These are phyloP conservation scores for Trypethelium eluteriae DNA, from an alignment of 495 filamentous ascomycete genomes.

Conservation along the genomic window DNA sequence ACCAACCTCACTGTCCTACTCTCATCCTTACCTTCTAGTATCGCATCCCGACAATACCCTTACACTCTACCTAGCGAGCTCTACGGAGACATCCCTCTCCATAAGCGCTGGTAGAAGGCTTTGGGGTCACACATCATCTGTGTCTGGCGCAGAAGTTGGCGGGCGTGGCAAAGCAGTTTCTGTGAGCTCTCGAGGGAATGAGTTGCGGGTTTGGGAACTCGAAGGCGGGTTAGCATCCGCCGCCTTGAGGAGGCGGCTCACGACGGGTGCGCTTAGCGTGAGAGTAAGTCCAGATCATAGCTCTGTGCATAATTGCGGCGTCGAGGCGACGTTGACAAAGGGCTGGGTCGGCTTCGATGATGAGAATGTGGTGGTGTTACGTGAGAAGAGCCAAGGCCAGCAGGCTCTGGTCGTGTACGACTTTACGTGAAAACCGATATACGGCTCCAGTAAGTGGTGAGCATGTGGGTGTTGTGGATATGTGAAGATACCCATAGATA, in stretches of 20 bases:
- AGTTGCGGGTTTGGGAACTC: constrained; percentile 90
- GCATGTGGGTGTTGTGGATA: neutral
- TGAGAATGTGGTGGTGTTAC: constrained; percentile 79
- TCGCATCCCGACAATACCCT: constrained; percentile 90
- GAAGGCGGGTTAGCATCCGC: constrained; percentile 59
- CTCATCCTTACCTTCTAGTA: constrained; percentile 83
- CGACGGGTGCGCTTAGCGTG: constrained; percentile 48
- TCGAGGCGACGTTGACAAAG: constrained; percentile 33
- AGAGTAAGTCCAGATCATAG: constrained; percentile 41
- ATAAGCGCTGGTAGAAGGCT: constrained; percentile 70
- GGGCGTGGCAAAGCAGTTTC: constrained; percentile 85
- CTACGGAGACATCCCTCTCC: constrained; percentile 54
- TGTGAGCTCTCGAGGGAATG: constrained; percentile 70
- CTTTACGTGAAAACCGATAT: constrained; percentile 54
- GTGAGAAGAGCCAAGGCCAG: constrained; percentile 56
- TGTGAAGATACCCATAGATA: neutral
- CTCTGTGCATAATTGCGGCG: constrained; percentile 15
- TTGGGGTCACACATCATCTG: constrained; percentile 91
- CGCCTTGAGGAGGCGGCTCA: constrained; percentile 33
- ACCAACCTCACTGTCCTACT: constrained; percentile 75
- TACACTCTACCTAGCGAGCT: constrained; percentile 76
- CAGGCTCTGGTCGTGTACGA: constrained; percentile 84
- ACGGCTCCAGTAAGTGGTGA: too few relatives aligned
- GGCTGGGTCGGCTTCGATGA: constrained; percentile 89
- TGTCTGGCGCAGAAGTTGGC: constrained; percentile 78